phyloP scores from a whole-genome alignment of 2,329 filamentous ascomycete genomes.

The Pseudocercospora musae region DNA sequence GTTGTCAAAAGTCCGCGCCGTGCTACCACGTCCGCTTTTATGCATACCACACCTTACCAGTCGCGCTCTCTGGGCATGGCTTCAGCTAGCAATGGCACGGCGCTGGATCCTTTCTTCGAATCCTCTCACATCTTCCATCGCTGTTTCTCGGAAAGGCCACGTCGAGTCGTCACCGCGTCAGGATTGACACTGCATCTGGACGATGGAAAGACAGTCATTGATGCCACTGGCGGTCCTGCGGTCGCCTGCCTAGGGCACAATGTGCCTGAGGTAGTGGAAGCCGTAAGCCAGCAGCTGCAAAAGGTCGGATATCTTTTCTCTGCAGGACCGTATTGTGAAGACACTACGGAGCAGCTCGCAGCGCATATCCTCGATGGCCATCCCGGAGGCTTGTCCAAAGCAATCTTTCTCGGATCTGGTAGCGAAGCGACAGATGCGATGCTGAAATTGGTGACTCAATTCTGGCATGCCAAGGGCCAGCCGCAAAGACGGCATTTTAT shows the following conservation, averaged over 20 bases:
- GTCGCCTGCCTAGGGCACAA: slow-evolving; percentile 2
- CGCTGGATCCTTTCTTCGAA: background rate
- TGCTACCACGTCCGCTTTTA: too few relatives aligned
- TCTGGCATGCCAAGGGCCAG: slow-evolving; percentile 40
- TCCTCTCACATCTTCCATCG: slow-evolving; percentile 2
- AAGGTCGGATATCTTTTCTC: background rate
- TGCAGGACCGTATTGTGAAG: slow-evolving; percentile 3
- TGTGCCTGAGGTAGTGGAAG: background rate
- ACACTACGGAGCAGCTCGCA: slow-evolving; percentile 49
- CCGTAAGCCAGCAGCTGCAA: background rate
- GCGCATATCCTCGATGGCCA: slow-evolving; percentile 45
- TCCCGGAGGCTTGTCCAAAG: slow-evolving; percentile 7
- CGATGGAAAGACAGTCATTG: background rate
- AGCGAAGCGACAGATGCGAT: slow-evolving; percentile 46
- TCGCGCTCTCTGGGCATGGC: too few relatives aligned
- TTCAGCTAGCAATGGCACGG: background rate
- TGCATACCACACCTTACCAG: too few relatives aligned
- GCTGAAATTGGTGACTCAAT: slow-evolving; percentile 49
- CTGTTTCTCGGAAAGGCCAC: background rate
- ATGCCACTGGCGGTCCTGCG: background rate
- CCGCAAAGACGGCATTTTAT: slow-evolving; percentile 42
- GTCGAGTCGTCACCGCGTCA: background rate
- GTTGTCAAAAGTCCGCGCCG: too few relatives aligned
- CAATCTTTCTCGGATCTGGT: slow-evolving; percentile 18
- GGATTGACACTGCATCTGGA: background rate